Evolutionary conservation across 805 yeast species (phyloP), one percentile per base, ranked within the genome.

Genomic region (Starmerella roubikii): DNA sequence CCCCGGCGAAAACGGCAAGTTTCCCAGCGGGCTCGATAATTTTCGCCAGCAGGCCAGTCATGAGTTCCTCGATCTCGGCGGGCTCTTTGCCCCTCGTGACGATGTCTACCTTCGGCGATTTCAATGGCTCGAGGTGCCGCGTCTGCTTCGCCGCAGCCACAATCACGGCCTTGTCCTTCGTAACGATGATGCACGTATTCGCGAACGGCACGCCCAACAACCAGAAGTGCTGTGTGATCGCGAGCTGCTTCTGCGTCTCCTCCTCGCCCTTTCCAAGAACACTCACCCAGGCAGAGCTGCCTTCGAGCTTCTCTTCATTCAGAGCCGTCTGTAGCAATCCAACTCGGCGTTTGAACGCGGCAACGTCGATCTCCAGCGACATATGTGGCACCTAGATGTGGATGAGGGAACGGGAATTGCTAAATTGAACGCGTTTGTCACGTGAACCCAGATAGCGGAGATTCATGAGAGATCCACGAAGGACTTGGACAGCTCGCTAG

Each of bases 151-250:
- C 78, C 23, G 88, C 76, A 0, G 96, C 86, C 41, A 86, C 67
- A 39, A 88, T 64, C 3, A 74, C 58, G 28, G 74, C 64, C 47
- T 72, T 74, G 28, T 69, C 71, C 39, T 69, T 67, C 3, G 80
- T 70, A 41, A 86, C 61, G 36, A 69, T 73, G 38, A 88, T 60
- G 23, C 76, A 75, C 1, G 96, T 85, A 36, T 91, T 91, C n/a
- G 94, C 93, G 55, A 88, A 88, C 57, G 91, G 97, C 57, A 86
- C 88, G 3, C 96, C 94, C 35, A 88, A 62, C 38, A 88, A 64
- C 97, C 97, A 88, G 35, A 54, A 49, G 57, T 86, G 96, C 34
- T 86, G 60, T 32, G 80, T 77, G 1, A 93, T 76, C 11, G 93
- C 78, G 60, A 83, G 83, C 55, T 80, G 84, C 59, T 83, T 85